phyloP scores from a whole-genome alignment of 2,329 filamentous ascomycete species.

The Colletotrichum eremochloae region DNA sequence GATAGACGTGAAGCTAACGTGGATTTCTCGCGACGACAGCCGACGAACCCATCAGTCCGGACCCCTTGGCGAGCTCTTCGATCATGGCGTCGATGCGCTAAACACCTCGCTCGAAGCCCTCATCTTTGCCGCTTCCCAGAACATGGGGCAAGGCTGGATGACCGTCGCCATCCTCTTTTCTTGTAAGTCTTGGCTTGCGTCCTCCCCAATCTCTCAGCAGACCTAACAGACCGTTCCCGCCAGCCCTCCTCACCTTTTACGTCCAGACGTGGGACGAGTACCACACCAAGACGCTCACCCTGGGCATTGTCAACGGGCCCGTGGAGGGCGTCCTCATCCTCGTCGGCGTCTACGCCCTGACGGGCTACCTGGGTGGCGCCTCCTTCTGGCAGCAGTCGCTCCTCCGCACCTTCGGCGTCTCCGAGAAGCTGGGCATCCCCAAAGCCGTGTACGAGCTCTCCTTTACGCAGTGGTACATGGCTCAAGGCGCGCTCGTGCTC shows the following conservation, averaged over 20 bases:
- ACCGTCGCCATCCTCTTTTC: conserved; percentile 88
- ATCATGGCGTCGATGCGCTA: conserved; percentile 96
- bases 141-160: conserved; percentile 92
- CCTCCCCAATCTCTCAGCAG: not conserved
- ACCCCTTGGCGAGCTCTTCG: conserved; percentile 94
- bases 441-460: conserved; percentile 80
- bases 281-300: conserved; percentile 94
- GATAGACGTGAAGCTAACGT: conserved; percentile 16
- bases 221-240: conserved; percentile 25
- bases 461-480: conserved; percentile 94
- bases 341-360: conserved; percentile 84
- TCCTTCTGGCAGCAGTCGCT: conserved; percentile 94
- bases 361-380: conserved; percentile 86
- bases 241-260: conserved; percentile 94
- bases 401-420: conserved; percentile 78
- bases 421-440: conserved; percentile 74
- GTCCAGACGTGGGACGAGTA: conserved; percentile 99
- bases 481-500: conserved; percentile 85
- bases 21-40: conserved; percentile 61
- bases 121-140: conserved; percentile 92
- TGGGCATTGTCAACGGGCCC: conserved; percentile 92
- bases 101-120: conserved; percentile 96
- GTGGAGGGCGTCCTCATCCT: conserved; percentile 94
- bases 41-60: conserved; percentile 92
- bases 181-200: conserved; percentile 63